phyloP scores from a whole-genome alignment of 2,329 filamentous ascomycete species.

The Lachnellula occidentalis region DNA sequence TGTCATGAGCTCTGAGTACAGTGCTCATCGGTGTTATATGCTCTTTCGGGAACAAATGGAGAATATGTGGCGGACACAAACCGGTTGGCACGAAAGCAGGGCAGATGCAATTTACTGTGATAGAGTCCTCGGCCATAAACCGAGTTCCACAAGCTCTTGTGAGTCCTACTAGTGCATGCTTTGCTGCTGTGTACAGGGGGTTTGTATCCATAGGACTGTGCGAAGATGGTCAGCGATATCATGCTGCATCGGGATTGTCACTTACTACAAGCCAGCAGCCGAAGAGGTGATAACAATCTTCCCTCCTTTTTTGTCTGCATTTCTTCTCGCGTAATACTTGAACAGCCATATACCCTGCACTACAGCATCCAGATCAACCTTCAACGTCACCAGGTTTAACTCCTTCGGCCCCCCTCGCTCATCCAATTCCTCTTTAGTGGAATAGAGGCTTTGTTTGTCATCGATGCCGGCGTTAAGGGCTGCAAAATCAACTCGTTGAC shows the following conservation, averaged over 20 bases:
- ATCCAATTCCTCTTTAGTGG: conserved; percentile 29
- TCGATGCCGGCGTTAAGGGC: conserved; percentile 40
- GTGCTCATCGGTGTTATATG: conserved; percentile 34
- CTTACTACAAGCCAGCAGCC: conserved; percentile 31
- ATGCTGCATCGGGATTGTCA: conserved; percentile 6
- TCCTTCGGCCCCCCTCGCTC: conserved; percentile 29
- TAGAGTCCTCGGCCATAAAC: conserved; percentile 27
- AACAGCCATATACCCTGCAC: conserved; percentile 39
- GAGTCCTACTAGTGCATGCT: conserved; percentile 28
- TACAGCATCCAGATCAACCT: conserved; percentile 37
- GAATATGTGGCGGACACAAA: conserved; percentile 27
- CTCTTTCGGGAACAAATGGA: conserved; percentile 28
- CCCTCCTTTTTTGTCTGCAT: conserved; percentile 30
- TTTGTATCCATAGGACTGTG: conserved; percentile 9
- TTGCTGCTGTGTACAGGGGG: conserved; percentile 19
- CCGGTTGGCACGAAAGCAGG: conserved; percentile 33
- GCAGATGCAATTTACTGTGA: conserved; percentile 33
- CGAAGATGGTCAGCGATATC: conserved; percentile 8
- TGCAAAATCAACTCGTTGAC: conserved; percentile 34
- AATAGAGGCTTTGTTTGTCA: conserved; percentile 34
- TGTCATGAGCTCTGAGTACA: conserved; percentile 31
- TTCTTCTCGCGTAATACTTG: conserved; percentile 37
- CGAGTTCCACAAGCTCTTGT: conserved; percentile 28
- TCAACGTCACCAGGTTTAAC: conserved; percentile 34
- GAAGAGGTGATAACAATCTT: conserved; percentile 37